Conservation (phyloP, 1,139 yeast species). For the Geotrichum australiense region DNA sequence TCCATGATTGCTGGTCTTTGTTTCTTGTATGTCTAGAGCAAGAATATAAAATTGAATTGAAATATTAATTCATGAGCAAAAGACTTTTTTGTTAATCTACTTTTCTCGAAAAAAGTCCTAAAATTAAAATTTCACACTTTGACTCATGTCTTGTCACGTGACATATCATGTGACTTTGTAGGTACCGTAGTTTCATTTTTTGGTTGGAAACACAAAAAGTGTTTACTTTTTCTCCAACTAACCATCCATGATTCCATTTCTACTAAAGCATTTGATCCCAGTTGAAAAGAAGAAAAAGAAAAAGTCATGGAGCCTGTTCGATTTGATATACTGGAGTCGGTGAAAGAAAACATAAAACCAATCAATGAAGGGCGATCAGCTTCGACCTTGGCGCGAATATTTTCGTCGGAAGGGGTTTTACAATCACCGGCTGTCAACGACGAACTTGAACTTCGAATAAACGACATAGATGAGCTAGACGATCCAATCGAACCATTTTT, state of each 20-base stretch:
- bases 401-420: constrained; percentile 32
- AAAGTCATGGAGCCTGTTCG: constrained; percentile 30
- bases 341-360: constrained; percentile 78
- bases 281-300: background rate
- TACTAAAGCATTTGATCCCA: too few species aligned
- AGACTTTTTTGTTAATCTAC: background rate
- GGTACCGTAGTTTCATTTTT: background rate
- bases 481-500: constrained; percentile 75
- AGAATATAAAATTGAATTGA: too few species aligned
- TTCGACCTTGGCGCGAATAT: constrained; percentile 44
- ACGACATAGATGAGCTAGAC: constrained; percentile 53
- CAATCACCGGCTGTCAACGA: constrained; percentile 21
- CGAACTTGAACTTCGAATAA: constrained; percentile 40
- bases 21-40: background rate
- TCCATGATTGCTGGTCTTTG: constrained; percentile 49
- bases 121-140: too few species aligned
- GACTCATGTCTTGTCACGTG: background rate
- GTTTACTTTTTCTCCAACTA: too few species aligned
- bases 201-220: background rate
- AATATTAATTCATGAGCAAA: background rate
- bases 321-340: constrained; percentile 52
- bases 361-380: constrained; percentile 67
- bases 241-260: too few species aligned
- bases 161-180: background rate
- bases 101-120: background rate